Percentiles rank a stretch among this genome's conserved stretches.
phyloP scores from a whole-genome alignment of 148 eudicot species.

The Fagopyrum esculentum region DNA sequence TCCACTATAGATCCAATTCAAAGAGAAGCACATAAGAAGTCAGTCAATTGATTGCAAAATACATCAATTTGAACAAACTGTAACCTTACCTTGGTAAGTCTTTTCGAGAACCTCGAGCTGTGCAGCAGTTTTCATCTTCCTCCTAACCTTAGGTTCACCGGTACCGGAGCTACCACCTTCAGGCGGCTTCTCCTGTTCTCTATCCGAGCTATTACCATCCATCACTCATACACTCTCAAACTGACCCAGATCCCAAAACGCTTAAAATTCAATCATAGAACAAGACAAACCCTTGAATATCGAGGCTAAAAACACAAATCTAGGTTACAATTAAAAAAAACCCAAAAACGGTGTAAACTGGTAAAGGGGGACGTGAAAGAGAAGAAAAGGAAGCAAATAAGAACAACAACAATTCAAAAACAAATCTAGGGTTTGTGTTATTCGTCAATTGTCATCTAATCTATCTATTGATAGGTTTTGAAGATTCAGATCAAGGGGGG shows the following conservation, averaged over 20 bases:
- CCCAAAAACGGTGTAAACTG: background rate
- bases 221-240: slow-evolving; percentile 17
- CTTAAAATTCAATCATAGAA: slow-evolving; percentile 12
- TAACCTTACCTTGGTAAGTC: slow-evolving; percentile 55
- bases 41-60: background rate
- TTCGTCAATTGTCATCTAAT: background rate
- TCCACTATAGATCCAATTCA: slow-evolving; percentile 31
- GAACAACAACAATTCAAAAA: background rate
- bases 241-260: background rate
- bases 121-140: slow-evolving; percentile 83
- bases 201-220: slow-evolving; percentile 47
- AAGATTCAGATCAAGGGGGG: slow-evolving; percentile 6
- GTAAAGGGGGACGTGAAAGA: background rate
- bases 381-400: background rate
- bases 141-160: slow-evolving; percentile 49
- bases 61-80: background rate
- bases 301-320: slow-evolving; percentile 14
- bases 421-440: background rate
- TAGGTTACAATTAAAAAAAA: slow-evolving; percentile 13
- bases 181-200: slow-evolving; percentile 32
- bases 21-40: background rate
- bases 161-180: slow-evolving; percentile 30
- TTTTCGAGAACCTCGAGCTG: slow-evolving; percentile 73
- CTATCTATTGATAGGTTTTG: background rate
- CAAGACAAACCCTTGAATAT: slow-evolving; percentile 9